phyloP scores from a whole-genome alignment of 768 basidiomycete species.

The Hebeloma cylindrosporum region DNA sequence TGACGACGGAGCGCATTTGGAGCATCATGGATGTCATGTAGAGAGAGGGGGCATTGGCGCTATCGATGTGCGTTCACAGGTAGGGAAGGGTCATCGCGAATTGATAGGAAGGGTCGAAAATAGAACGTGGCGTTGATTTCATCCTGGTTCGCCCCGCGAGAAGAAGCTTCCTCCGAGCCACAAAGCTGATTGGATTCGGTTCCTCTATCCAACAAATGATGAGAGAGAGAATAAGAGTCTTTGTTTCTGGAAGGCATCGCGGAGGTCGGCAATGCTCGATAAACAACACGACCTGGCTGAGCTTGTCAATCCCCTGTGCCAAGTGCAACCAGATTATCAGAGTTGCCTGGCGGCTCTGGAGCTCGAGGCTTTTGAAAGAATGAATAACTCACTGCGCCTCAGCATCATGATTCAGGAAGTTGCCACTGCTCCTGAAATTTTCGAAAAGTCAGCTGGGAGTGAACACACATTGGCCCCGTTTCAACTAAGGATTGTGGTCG shows the following conservation, averaged over 20 bases:
- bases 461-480: no score
- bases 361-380: background rate
- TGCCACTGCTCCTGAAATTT: background rate
- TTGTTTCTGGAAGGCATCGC: conserved; percentile 21
- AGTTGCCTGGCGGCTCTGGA: no score
- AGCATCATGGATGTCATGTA: conserved; percentile 3
- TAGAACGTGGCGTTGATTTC: conserved; percentile 5
- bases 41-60: conserved; percentile 9
- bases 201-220: conserved; percentile 14
- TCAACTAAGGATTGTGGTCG: no score
- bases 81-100: conserved; percentile 12
- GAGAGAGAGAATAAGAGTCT: conserved; percentile 9
- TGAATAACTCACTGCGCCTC: background rate
- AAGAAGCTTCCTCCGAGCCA: conserved; percentile 26
- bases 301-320: background rate
- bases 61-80: conserved; percentile 5
- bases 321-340: no score
- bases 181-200: background rate
- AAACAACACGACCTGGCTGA: background rate
- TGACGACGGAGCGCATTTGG: conserved; percentile 16
- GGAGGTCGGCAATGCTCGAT: conserved; percentile 17
- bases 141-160: conserved; percentile 6
- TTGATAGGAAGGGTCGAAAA: conserved; percentile 25
- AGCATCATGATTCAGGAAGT: background rate
- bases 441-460: no score